Evolutionary conservation across 2,329 filamentous ascomycete genomes (phyloP), one percentile per base, ranked within the genome.

Genomic region (Talaromyces sp.): DNA sequence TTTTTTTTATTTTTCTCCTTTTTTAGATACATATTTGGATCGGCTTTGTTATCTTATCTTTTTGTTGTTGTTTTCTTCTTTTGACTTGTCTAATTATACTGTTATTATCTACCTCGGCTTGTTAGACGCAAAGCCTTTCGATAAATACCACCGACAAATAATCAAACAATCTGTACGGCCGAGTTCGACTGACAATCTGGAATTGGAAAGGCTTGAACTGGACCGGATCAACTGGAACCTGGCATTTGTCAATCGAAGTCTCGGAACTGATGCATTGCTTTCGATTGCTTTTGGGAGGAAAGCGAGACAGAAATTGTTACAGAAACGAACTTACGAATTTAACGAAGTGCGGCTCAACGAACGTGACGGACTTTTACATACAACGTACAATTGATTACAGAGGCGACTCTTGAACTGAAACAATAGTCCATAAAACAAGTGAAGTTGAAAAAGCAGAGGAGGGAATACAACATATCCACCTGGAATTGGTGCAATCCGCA

Each of bases 401-500:
- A 58, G 37, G 56, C 35, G 19, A 58, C 49, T 52, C 49, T 33
- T 52, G 49, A 52, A 24, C n/a, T 39, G 39, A 43, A 39, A 22
- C 11, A 41, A 19, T 3, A 39, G 1, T 24, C 22, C 22, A 1
- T 7, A 58, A 27, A 5, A 13, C 22, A n/a, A 31, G 35, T 9
- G 7, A 41, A 45, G 14, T 24, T 24, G 22, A 33, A 41, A 16
- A 13, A 43, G 19, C 56, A 45, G 56, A 31, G 56, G 24, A 33
- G 39, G 39, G 16, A 37, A 45, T 45, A 27, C 31, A 41, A n/a
- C 43, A 37, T 14, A 31, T 14, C 11, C 7, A 52, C 59, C 56
- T 31, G 8, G 24, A 31, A 45, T 22, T 59, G 56, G 37, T 59
- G 37, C 39, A 59, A 41, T 59, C 39, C 64, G 64, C 64, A 66